phyloP scores from a whole-genome alignment of 768 basidiomycete genomes.

The Amylocystis lapponica region DNA sequence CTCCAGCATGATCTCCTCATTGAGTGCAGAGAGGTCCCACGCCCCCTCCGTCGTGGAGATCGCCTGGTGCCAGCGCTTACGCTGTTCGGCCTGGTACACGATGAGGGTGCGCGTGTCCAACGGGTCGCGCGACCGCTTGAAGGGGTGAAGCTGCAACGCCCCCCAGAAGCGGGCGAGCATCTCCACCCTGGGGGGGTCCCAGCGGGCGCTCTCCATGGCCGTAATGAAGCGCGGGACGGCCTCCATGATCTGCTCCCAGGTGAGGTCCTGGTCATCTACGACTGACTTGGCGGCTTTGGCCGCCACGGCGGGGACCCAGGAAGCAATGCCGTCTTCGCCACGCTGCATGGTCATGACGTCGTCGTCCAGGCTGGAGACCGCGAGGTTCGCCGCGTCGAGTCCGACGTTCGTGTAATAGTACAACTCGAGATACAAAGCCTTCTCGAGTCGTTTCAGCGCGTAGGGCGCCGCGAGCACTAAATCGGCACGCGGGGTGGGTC shows the following conservation, averaged over 20 bases:
- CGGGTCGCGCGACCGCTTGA: not conserved
- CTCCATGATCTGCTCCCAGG: not conserved
- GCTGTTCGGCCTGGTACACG: not conserved
- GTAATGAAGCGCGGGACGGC: not conserved
- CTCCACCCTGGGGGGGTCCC: not conserved
- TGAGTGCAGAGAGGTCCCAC: not conserved
- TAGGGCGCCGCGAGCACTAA: not conserved
- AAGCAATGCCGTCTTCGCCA: not conserved
- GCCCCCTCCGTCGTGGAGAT: not conserved
- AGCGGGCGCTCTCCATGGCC: not conserved
- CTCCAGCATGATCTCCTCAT: not conserved
- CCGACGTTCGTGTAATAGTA: not conserved
- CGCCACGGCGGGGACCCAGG: not conserved
- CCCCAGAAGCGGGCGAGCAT: not conserved
- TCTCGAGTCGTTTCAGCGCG: not conserved
- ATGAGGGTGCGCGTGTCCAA: not conserved
- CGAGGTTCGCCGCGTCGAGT: not conserved
- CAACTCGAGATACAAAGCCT: not conserved
- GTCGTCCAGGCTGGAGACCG: not conserved
- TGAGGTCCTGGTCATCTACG: not conserved
- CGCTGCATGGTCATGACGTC: not conserved
- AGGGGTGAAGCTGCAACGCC: not conserved
- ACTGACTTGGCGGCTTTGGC: not conserved
- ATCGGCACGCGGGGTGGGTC: not conserved
- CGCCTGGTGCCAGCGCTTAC: not conserved